Evolutionary conservation across 2,329 filamentous ascomycete species (phyloP).

Genomic region (Stemphylium vesicarium): DNA sequence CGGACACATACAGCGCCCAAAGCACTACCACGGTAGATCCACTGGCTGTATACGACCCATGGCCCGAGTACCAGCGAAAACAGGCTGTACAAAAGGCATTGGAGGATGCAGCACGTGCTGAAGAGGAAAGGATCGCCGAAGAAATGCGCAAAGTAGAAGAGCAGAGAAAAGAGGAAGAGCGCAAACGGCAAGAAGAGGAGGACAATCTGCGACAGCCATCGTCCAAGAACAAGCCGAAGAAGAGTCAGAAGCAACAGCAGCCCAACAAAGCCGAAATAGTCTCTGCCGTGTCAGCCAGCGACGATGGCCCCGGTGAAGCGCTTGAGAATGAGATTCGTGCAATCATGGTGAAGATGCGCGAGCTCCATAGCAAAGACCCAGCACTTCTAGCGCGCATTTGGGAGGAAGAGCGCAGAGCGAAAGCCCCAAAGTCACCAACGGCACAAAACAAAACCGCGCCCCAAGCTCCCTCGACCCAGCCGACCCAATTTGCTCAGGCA

Average conservation of each 20-base stretch:
- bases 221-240: slow-evolving; percentile 27
- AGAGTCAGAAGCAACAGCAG: slow-evolving; percentile 33
- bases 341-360: slow-evolving; percentile 65
- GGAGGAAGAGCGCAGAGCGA: slow-evolving; percentile 59
- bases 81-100: slow-evolving; percentile 43
- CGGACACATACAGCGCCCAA: slow-evolving; percentile 29
- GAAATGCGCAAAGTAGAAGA: slow-evolving; percentile 38
- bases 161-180: slow-evolving; percentile 32
- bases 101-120: slow-evolving; percentile 44
- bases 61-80: slow-evolving; percentile 56
- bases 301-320: slow-evolving; percentile 30
- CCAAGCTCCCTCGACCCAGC: slow-evolving; percentile 18
- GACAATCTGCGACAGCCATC: slow-evolving; percentile 29
- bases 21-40: slow-evolving; percentile 58
- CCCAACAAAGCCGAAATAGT: slow-evolving; percentile 12
- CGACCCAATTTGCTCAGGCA: slow-evolving; percentile 15
- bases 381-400: slow-evolving; percentile 61
- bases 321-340: slow-evolving; percentile 60
- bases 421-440: slow-evolving; percentile 37
- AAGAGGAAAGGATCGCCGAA: slow-evolving; percentile 40
- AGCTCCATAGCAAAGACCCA: slow-evolving; percentile 63
- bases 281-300: slow-evolving; percentile 3
- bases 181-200: slow-evolving; percentile 28
- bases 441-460: slow-evolving; percentile 30
- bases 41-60: slow-evolving; percentile 61